These are phyloP conservation scores for Fusarium papillatum DNA, from an alignment of 2,329 filamentous ascomycete species.

Conservation along the genomic window DNA sequence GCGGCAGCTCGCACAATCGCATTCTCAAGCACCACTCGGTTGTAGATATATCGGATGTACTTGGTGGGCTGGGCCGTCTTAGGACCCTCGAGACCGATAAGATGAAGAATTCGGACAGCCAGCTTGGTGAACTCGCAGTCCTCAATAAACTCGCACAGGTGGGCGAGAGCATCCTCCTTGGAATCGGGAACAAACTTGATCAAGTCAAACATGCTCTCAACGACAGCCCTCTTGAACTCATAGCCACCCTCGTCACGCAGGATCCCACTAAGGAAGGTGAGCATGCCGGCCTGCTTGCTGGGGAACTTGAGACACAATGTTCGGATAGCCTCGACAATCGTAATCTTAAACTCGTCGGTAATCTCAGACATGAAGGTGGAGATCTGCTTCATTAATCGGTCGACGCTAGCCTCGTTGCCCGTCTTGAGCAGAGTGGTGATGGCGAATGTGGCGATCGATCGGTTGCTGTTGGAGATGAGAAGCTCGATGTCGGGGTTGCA, in stretches of 20 bases:
- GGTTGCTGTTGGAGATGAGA: conserved; percentile 96
- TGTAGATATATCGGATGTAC: conserved; percentile 99
- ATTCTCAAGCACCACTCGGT: conserved; percentile 97
- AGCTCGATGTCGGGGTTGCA: conserved; percentile 99
- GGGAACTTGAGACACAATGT: conserved; percentile 98
- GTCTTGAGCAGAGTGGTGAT: conserved; percentile 99
- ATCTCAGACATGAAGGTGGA: conserved; percentile 99
- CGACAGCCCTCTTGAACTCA: conserved; percentile 97
- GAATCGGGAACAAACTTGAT: conserved; percentile 98
- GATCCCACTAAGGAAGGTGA: conserved; percentile 97
- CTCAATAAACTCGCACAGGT: conserved; percentile 99
- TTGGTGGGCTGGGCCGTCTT: conserved; percentile 97
- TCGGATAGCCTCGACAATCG: conserved; percentile 98
- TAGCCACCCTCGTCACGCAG: conserved; percentile 97
- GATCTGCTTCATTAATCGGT: conserved; percentile 98
- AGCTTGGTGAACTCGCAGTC: conserved; percentile 99
- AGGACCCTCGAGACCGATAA: conserved; percentile 94
- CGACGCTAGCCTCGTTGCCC: conserved; percentile 96
- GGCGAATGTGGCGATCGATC: conserved; percentile 97
- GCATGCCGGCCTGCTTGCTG: conserved; percentile 97
- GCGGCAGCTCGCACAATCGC: conserved; percentile 95
- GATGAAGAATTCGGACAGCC: conserved; percentile 93
- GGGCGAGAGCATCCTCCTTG: conserved; percentile 86
- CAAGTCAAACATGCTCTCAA: conserved; percentile 99
- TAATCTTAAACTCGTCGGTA: conserved; percentile 99